phyloP scores from a whole-genome alignment of 257 asterid species.

The Thymus quinquecostatus region DNA sequence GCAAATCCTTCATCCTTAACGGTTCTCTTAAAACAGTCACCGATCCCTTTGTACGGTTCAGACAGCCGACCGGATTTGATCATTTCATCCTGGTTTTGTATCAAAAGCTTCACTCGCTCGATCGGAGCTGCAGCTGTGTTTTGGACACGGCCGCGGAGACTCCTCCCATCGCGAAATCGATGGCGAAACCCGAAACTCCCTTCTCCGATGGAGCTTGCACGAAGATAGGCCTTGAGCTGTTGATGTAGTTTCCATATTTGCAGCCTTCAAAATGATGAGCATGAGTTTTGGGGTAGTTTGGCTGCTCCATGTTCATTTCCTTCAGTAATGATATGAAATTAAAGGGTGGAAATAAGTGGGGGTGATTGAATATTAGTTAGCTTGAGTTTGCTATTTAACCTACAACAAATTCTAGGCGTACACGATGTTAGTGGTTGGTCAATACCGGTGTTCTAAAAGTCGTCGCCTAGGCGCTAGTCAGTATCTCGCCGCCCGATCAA shows the following conservation, averaged over 20 bases:
- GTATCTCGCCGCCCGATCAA: too few relatives aligned
- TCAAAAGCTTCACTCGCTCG: constrained; percentile 47
- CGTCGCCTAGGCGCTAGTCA: too few relatives aligned
- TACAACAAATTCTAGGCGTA: not conserved
- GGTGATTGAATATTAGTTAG: not conserved
- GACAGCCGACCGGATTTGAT: constrained; percentile 44
- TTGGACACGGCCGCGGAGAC: constrained; percentile 52
- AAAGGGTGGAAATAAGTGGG: not conserved
- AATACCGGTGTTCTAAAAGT: too few relatives aligned
- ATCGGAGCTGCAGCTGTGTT: constrained; percentile 53
- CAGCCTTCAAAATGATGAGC: not conserved
- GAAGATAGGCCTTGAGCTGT: constrained; percentile 34
- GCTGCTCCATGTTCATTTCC: constrained; percentile 28
- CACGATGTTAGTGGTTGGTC: not conserved
- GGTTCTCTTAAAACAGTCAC: constrained; percentile 42
- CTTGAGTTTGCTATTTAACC: not conserved
- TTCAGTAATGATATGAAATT: not conserved
- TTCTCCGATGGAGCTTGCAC: constrained; percentile 42
- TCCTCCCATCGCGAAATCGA: constrained; percentile 58
- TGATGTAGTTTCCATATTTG: constrained; percentile 10
- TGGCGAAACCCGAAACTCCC: constrained; percentile 40
- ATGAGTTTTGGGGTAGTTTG: not conserved
- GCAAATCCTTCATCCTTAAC: constrained; percentile 39
- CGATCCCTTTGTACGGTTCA: constrained; percentile 42
- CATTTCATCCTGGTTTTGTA: constrained; percentile 50